Percentiles rank a stretch among this genome's conserved stretches.
Conservation (phyloP, 192 early-diverging fungal genomes). For the Coemansia sp. region DNA sequence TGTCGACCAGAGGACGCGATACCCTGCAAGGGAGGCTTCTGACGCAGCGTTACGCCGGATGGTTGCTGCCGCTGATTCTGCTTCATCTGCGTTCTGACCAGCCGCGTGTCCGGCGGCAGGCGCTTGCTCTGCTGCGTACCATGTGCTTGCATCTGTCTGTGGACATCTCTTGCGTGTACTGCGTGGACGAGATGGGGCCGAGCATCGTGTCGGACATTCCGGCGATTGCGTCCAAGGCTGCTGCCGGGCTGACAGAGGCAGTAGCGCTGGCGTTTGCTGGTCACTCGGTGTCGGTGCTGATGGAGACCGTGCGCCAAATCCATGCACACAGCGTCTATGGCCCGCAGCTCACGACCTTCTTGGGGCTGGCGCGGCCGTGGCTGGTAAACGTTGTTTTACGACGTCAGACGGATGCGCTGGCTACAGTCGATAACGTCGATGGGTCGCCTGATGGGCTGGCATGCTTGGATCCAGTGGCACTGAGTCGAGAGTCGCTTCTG, state of each 20-base stretch:
- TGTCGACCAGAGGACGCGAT: not conserved
- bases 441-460: not conserved
- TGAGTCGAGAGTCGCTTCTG: slow-evolving; percentile 40
- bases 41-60: slow-evolving; percentile 18
- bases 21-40: slow-evolving; percentile 10
- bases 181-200: slow-evolving; percentile 42
- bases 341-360: slow-evolving; percentile 12
- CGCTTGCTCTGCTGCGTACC: slow-evolving; percentile 35
- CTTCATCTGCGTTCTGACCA: slow-evolving; percentile 40
- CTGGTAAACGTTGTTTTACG: slow-evolving; percentile 34
- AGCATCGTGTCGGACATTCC: slow-evolving; percentile 47
- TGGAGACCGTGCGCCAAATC: slow-evolving; percentile 44
- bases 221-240: slow-evolving; percentile 32
- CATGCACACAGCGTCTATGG: slow-evolving; percentile 22
- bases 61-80: slow-evolving; percentile 35
- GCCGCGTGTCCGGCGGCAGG: slow-evolving; percentile 32
- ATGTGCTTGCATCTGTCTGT: slow-evolving; percentile 29
- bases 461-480: slow-evolving; percentile 19
- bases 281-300: slow-evolving; percentile 21
- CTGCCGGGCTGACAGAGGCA: slow-evolving; percentile 10
- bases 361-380: slow-evolving; percentile 31
- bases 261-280: slow-evolving; percentile 32
- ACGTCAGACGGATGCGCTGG: not conserved
- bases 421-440: not conserved
- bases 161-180: slow-evolving; percentile 9